Conservation (phyloP, 2,329 filamentous ascomycete species). For the Aspergillus udagawae region DNA sequence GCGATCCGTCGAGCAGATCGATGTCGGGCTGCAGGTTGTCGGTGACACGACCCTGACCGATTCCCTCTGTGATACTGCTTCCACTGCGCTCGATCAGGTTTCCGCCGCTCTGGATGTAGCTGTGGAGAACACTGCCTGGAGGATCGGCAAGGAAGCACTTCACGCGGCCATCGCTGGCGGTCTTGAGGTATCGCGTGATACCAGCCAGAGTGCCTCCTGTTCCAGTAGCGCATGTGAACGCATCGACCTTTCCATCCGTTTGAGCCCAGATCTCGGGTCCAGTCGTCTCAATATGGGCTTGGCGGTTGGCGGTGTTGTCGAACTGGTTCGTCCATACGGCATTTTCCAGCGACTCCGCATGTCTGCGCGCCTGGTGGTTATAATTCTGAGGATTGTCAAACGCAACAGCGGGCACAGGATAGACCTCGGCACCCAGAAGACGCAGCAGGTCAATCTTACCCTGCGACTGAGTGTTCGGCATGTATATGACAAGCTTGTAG, state of each 20-base stretch:
- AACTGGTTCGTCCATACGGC: constrained; percentile 99
- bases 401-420: constrained; percentile 90
- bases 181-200: constrained; percentile 83
- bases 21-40: constrained; percentile 88
- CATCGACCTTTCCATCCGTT: constrained; percentile 79
- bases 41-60: constrained; percentile 94
- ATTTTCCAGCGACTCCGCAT: constrained; percentile 80
- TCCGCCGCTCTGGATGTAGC: constrained; percentile 82
- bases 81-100: constrained; percentile 76
- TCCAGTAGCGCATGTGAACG: constrained; percentile 92
- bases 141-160: constrained; percentile 91
- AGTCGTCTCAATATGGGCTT: constrained; percentile 93
- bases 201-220: constrained; percentile 91
- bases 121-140: constrained; percentile 87
- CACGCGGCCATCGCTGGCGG: constrained; percentile 70
- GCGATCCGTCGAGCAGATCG: constrained; percentile 73
- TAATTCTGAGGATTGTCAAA: constrained; percentile 96
- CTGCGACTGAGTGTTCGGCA: constrained; percentile 98
- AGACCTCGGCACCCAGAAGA: constrained; percentile 87
- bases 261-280: constrained; percentile 97
- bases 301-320: constrained; percentile 90
- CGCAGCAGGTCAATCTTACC: constrained; percentile 94
- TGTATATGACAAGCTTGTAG: constrained; percentile 97
- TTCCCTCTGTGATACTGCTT: constrained; percentile 93
- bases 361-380: constrained; percentile 89